Evolutionary conservation across 148 eudicot species (phyloP), one percentile per base, ranked within the genome.

Genomic region (Tetragonia tetragonoides): DNA sequence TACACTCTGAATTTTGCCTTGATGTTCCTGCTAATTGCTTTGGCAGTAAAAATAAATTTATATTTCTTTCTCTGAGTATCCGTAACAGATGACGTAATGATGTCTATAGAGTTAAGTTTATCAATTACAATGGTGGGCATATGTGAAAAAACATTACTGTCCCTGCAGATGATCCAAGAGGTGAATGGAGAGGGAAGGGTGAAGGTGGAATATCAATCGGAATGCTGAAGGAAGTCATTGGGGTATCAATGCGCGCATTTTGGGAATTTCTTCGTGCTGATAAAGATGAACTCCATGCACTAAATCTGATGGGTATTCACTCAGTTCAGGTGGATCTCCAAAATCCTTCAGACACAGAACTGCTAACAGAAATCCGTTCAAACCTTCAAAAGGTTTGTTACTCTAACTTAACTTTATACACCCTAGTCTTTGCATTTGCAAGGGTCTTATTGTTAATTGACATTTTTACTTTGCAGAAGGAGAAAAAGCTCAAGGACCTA

Each of bases 241-340:
- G 83, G 61, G 87, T 87, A 74, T 84, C 99, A 42, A 93, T 93
- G 89, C 81, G 51, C 12, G 73, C 87, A 41, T 91, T 93, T 74
- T 87, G 94, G 92, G 90, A 89, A 53, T 95, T 91, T 77, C 67
- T 95, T 47, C 87, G 78, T 39, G 79, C 92, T 11, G 97, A 91
- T 70, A 93, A 89, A 80, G 86, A 78, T 2, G 87, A 87, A 34
- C 40, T 72, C 12, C 86, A 81, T 78, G 56, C 74, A 47, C 9
- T 65, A 34, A 63, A 66, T 59, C 66, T 80, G 73, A 88, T 81
- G 79, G 89, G 82, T 15, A 61, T 84, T 82, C 87, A 73, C 38
- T 79, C 86, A 70, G 83, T 66, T 75, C 83, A 85, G 40, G 77
- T 83, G 10, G 81, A 83, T 70, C 84, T 81, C 24, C 85, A 75